phyloP scores from a whole-genome alignment of 805 yeast genomes.

The Candida gorgasii region DNA sequence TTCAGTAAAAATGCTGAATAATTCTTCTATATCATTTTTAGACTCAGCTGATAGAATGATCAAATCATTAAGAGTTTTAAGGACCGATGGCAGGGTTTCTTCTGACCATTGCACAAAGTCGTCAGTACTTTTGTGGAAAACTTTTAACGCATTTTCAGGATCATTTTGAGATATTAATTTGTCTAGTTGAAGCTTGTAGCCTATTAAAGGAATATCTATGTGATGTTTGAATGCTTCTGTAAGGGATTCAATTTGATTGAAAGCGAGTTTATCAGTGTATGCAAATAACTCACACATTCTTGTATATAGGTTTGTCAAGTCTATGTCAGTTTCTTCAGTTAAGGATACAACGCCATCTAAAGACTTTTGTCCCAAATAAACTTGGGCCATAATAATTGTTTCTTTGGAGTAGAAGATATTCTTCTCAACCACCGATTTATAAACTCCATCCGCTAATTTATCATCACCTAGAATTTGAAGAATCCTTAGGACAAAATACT shows the following conservation, averaged over 20 bases:
- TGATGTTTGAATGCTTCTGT: constrained; percentile 8
- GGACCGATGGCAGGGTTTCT: constrained; percentile 33
- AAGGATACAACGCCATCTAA: background rate
- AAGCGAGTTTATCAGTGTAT: background rate
- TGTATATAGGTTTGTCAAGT: constrained; percentile 17
- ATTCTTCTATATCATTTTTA: constrained; percentile 27
- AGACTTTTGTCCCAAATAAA: constrained; percentile 1
- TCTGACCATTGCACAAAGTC: constrained; percentile 25
- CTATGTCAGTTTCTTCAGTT: constrained; percentile 9
- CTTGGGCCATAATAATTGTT: constrained; percentile 12
- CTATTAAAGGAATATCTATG: constrained; percentile 18
- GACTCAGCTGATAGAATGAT: constrained; percentile 32
- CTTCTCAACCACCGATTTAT: constrained; percentile 2
- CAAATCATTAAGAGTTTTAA: constrained; percentile 45
- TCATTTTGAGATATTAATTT: constrained; percentile 22
- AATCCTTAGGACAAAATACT: background rate
- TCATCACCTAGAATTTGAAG: background rate
- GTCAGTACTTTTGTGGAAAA: constrained; percentile 34
- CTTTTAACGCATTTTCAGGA: constrained; percentile 22
- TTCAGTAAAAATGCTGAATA: constrained; percentile 34
- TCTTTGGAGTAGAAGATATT: constrained; percentile 10
- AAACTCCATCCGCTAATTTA: background rate
- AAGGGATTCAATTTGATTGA: background rate
- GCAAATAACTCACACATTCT: constrained; percentile 19
- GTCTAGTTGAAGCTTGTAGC: constrained; percentile 33